Percentiles rank a stretch among this genome's conserved stretches.
These are phyloP conservation scores for Murraya paniculata DNA, from an alignment of 345 rosid genomes.

Conservation along the genomic window DNA sequence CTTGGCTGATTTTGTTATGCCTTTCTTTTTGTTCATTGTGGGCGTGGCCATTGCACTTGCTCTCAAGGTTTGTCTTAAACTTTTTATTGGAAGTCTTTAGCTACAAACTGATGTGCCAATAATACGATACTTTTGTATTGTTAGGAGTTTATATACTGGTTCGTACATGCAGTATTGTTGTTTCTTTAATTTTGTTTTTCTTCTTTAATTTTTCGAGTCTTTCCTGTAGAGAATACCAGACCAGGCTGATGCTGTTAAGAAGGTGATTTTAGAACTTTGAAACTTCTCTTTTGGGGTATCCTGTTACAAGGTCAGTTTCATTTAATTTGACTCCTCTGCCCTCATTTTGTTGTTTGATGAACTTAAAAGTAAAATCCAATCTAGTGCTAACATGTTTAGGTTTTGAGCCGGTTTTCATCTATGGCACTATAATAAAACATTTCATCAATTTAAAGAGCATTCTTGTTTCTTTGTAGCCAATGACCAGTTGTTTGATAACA, in stretches of 20 bases:
- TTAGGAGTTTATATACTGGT: too few relatives aligned
- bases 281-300: constrained; percentile 91
- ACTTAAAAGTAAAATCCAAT: neutral
- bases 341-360: neutral
- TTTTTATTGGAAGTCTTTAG: neutral
- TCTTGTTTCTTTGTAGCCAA: neutral
- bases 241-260: constrained; percentile 45
- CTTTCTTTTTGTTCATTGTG: constrained; percentile 86
- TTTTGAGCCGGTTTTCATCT: neutral
- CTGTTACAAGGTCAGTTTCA: constrained; percentile 64
- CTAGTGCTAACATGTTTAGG: neutral
- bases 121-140: too few relatives aligned
- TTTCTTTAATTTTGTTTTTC: neutral
- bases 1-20: constrained; percentile 95
- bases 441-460: neutral
- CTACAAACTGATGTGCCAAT: neutral
- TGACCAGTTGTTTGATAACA: neutral
- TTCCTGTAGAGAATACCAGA: constrained; percentile 47
- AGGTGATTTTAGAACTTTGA: constrained; percentile 61
- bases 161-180: too few relatives aligned
- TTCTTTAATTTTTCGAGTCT: constrained; percentile 4
- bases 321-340: neutral
- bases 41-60: constrained; percentile 90
- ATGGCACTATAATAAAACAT: neutral
- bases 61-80: constrained; percentile 48